Evolutionary conservation across 331 rosid genomes (phyloP).

Genomic region (Acacia concinna): DNA sequence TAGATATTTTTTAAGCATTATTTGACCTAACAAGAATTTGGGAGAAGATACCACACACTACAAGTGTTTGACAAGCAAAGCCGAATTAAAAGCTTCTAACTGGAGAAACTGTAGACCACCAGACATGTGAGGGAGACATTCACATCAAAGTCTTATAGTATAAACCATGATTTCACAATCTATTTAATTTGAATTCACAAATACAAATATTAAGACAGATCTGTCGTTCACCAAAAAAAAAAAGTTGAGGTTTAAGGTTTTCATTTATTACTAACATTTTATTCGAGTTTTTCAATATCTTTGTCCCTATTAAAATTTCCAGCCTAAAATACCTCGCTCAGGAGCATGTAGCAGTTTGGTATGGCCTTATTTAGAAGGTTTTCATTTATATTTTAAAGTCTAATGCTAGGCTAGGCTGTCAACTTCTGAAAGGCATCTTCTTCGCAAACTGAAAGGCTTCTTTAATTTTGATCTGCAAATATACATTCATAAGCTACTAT

Average conservation of each 20-base stretch:
- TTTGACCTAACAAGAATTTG: too few relatives aligned
- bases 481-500: not conserved
- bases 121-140: too few relatives aligned
- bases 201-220: not conserved
- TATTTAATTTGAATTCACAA: not conserved
- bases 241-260: not conserved
- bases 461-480: too few relatives aligned
- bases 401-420: not conserved
- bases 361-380: too few relatives aligned
- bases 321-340: too few relatives aligned
- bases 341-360: too few relatives aligned
- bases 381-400: not conserved
- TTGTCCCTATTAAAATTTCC: not conserved
- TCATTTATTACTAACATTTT: too few relatives aligned
- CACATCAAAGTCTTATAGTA: not conserved
- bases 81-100: too few relatives aligned
- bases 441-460: not conserved
- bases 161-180: not conserved
- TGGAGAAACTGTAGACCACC: too few relatives aligned
- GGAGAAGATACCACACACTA: too few relatives aligned
- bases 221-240: not conserved
- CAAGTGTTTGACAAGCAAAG: too few relatives aligned
- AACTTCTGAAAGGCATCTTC: not conserved
- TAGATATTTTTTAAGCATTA: too few relatives aligned
- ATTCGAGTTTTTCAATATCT: not conserved